Conservation (phyloP, 495 filamentous ascomycete species). For the Staphylotrichum tortipilum region DNA sequence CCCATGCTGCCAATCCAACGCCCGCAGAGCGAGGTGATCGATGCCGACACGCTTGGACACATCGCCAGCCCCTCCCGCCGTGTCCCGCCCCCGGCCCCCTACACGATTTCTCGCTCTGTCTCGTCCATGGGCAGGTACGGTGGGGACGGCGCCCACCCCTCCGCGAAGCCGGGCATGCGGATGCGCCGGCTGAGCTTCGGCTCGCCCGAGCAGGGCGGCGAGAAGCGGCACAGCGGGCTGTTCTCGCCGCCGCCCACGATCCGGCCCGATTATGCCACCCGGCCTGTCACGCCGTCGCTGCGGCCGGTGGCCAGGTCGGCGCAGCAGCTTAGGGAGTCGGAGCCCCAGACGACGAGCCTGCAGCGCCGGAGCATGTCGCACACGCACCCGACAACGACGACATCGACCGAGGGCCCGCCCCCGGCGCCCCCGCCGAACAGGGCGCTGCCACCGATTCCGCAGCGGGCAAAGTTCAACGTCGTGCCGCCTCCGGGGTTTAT, state of each 20-base stretch:
- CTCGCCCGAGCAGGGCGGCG: conserved; percentile 9
- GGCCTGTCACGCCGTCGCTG: conserved; percentile 20
- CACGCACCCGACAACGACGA: too few relatives aligned
- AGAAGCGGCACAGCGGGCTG: conserved; percentile 1
- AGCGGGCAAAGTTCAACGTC: not conserved
- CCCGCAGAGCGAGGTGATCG: not conserved
- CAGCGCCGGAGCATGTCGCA: conserved; percentile 51
- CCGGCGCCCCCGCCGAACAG: conserved; percentile 54
- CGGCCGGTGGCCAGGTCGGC: conserved; percentile 19
- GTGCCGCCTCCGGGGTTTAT: conserved; percentile 13
- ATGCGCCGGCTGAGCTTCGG: conserved; percentile 19
- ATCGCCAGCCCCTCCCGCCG: not conserved
- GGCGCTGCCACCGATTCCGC: conserved; percentile 54
- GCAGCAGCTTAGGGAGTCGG: conserved; percentile 25
- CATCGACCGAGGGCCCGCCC: conserved; percentile 51
- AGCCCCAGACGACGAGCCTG: conserved; percentile 19
- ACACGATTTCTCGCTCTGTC: conserved; percentile 13
- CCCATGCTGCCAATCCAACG: not conserved
- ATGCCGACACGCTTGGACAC: not conserved
- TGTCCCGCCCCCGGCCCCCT: not conserved
- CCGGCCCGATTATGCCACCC: conserved; percentile 9
- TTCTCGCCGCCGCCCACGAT: not conserved
- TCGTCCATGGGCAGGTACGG: conserved; percentile 20
- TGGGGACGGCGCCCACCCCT: not conserved
- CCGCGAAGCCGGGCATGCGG: not conserved